These are phyloP conservation scores for Coprinellus micaceus DNA, from an alignment of 768 basidiomycete species.

Conservation along the genomic window DNA sequence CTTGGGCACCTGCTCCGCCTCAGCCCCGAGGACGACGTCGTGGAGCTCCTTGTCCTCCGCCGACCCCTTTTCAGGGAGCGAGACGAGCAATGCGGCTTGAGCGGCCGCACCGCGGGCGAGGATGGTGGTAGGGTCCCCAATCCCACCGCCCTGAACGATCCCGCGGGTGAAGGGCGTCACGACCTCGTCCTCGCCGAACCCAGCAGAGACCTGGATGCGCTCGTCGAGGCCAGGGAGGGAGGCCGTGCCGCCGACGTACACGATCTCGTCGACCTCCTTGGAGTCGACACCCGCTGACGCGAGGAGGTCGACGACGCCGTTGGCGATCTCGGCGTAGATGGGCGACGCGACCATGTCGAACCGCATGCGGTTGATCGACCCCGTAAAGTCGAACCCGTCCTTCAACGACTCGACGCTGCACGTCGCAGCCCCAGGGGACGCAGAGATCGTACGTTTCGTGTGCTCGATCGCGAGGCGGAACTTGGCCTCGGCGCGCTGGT, in stretches of 20 bases:
- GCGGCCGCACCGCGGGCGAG: constrained; percentile 74
- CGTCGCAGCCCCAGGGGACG: constrained; percentile 81
- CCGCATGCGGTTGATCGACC: constrained; percentile 48
- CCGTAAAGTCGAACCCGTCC: constrained; percentile 86
- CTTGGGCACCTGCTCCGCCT: constrained; percentile 28
- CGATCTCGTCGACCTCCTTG: constrained; percentile 71
- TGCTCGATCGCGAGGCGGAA: constrained; percentile 89
- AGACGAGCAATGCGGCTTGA: constrained; percentile 62
- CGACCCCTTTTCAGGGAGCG: constrained; percentile 38
- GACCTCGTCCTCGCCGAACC: constrained; percentile 54
- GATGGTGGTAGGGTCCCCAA: constrained; percentile 75
- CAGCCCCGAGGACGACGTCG: constrained; percentile 41
- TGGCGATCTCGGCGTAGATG: constrained; percentile 55
- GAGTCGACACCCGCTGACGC: constrained; percentile 51
- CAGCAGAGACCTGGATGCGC: constrained; percentile 39
- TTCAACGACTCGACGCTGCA: constrained; percentile 93
- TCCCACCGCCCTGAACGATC: constrained; percentile 66
- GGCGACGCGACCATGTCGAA: constrained; percentile 61
- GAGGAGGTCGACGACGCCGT: constrained; percentile 51
- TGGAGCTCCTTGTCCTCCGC: constrained; percentile 49
- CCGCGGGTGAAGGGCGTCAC: constrained; percentile 64
- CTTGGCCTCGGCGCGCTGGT: constrained; percentile 89
- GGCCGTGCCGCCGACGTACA: constrained; percentile 75
- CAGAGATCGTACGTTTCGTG: constrained; percentile 89
- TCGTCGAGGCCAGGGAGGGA: constrained; percentile 74